Percentiles rank a stretch among this genome's conserved stretches.
Conservation (phyloP, 192 early-diverging fungal genomes). For the Umbelopsis isabellina region DNA sequence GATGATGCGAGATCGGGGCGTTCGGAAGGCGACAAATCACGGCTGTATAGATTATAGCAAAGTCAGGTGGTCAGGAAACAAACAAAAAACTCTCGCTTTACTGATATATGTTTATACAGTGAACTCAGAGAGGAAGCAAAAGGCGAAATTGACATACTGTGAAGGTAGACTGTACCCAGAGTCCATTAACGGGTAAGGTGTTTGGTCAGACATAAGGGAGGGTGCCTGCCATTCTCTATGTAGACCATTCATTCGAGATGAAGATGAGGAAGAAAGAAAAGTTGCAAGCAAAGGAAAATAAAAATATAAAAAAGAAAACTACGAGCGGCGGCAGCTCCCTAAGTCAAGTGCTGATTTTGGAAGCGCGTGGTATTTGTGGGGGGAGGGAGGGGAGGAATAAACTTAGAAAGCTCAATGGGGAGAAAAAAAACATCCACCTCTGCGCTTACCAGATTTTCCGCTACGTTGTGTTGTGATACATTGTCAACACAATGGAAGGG, state of each 20-base stretch:
- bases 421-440: neutral
- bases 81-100: slow-evolving; percentile 3
- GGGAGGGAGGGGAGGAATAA: slow-evolving; percentile 18
- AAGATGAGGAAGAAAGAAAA: slow-evolving; percentile 22
- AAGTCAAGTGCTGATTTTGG: slow-evolving; percentile 27
- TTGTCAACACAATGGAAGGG: too few relatives aligned
- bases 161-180: slow-evolving; percentile 16
- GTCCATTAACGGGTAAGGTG: slow-evolving; percentile 17
- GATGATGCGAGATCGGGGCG: slow-evolving; percentile 19
- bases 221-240: slow-evolving; percentile 21
- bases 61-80: slow-evolving; percentile 21
- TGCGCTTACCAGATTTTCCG: too few relatives aligned
- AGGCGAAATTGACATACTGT: slow-evolving; percentile 14
- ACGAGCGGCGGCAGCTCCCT: slow-evolving; percentile 7
- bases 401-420: slow-evolving; percentile 20
- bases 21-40: slow-evolving; percentile 22
- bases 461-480: too few relatives aligned
- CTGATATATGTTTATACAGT: neutral
- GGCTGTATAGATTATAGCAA: slow-evolving; percentile 2
- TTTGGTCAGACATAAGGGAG: slow-evolving; percentile 9
- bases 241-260: slow-evolving; percentile 20
- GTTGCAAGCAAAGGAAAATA: slow-evolving; percentile 20
- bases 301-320: slow-evolving; percentile 13
- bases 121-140: neutral
- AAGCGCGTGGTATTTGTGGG: slow-evolving; percentile 18